These are phyloP conservation scores for Dictyophora rubrovolvata DNA, from an alignment of 768 basidiomycete species.

Conservation along the genomic window DNA sequence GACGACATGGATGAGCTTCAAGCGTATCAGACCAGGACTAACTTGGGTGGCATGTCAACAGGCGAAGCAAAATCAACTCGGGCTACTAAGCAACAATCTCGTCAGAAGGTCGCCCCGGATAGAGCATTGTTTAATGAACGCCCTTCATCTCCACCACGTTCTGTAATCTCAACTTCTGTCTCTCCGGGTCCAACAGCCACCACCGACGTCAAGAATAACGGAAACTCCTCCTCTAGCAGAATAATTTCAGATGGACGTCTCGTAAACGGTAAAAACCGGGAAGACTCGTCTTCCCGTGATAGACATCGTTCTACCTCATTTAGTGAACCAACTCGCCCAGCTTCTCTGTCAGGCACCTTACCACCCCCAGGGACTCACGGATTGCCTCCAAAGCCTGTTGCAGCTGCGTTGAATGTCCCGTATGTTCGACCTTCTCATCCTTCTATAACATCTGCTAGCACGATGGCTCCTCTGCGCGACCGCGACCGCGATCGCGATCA, in stretches of 20 bases:
- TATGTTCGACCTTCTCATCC: constrained; percentile 9
- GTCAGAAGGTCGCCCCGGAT: background rate
- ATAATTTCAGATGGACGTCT: background rate
- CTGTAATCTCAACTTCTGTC: background rate
- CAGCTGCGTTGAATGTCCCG: background rate
- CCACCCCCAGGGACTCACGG: constrained; percentile 5
- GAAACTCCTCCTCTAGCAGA: background rate
- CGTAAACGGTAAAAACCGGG: background rate
- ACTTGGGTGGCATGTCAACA: constrained; percentile 12
- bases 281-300: background rate
- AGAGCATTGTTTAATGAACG: background rate
- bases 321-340: background rate
- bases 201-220: background rate
- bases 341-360: background rate
- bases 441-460: constrained; percentile 9
- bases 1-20: constrained; percentile 54
- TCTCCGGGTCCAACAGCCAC: background rate
- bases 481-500: constrained; percentile 5
- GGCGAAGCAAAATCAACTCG: background rate
- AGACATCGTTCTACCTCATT: background rate
- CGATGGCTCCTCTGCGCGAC: constrained; percentile 4
- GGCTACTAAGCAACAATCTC: background rate
- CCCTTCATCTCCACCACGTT: background rate
- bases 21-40: constrained; percentile 31
- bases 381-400: constrained; percentile 6